These are phyloP conservation scores for Pseudognaphalium luteoalbum DNA, from an alignment of 129 eudicot genomes.

Conservation along the genomic window DNA sequence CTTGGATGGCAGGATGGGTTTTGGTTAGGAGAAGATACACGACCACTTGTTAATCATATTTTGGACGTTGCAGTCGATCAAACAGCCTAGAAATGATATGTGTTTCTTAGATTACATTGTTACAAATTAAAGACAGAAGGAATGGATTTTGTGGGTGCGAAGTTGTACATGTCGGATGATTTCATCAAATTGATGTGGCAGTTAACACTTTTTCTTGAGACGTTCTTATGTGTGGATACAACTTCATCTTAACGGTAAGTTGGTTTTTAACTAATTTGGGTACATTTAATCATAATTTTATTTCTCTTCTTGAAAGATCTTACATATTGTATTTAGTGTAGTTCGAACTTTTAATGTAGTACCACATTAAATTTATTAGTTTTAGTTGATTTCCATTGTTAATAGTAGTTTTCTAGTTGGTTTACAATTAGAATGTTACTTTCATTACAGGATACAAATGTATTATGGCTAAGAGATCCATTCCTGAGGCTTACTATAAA, in stretches of 20 bases:
- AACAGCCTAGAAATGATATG: constrained; percentile 52
- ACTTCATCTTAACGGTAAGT: constrained; percentile 67
- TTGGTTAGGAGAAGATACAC: constrained; percentile 68
- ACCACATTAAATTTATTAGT: too few species aligned
- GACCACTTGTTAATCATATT: constrained; percentile 46
- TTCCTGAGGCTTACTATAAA: constrained; percentile 33
- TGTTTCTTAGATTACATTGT: constrained; percentile 58
- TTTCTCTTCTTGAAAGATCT: neutral
- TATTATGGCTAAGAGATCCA: constrained; percentile 74
- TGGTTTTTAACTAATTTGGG: neutral
- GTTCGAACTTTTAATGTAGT: neutral
- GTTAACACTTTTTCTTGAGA: constrained; percentile 57
- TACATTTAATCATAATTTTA: neutral
- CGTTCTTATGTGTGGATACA: constrained; percentile 60
- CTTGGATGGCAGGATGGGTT: constrained; percentile 80
- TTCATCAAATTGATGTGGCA: constrained; percentile 84
- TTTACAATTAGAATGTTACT: neutral
- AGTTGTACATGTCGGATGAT: constrained; percentile 56
- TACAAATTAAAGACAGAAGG: constrained; percentile 50
- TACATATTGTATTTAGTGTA: neutral
- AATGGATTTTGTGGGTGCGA: constrained; percentile 51
- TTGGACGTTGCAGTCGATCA: constrained; percentile 64
- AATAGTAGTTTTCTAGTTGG: neutral
- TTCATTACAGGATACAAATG: constrained; percentile 59
- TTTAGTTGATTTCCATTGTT: neutral